phyloP scores from a whole-genome alignment of 2,329 filamentous ascomycete species.

The Cadophora sp. region DNA sequence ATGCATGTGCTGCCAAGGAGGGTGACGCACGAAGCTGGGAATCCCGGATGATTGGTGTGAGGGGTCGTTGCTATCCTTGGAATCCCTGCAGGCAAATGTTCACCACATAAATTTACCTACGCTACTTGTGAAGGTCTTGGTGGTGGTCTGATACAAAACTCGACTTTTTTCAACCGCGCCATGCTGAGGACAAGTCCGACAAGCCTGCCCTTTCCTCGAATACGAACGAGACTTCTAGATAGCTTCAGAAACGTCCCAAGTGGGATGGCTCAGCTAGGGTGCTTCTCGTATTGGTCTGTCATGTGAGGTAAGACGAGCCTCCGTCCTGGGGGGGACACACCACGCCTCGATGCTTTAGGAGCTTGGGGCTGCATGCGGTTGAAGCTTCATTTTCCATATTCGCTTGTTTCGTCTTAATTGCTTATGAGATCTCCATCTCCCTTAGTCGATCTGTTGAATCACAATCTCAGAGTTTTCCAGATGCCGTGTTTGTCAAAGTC shows the following conservation, averaged over 20 bases:
- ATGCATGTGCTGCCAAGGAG: constrained; percentile 2
- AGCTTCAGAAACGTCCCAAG: constrained; percentile 21
- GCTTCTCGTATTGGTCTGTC: constrained; percentile 14
- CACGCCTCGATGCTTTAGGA: background rate
- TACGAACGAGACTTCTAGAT: constrained; percentile 24
- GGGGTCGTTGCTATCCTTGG: background rate
- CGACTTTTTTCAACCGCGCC: constrained; percentile 4
- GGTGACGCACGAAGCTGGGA: constrained; percentile 16
- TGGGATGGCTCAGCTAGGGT: constrained; percentile 9
- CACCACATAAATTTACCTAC: too few relatives aligned
- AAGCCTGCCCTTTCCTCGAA: constrained; percentile 13
- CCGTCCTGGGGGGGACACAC: background rate
- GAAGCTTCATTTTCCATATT: background rate
- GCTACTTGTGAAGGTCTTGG: background rate
- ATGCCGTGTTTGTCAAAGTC: background rate
- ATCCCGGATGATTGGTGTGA: constrained; percentile 10
- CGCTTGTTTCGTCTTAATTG: background rate
- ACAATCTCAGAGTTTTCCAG: background rate
- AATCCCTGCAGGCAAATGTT: background rate
- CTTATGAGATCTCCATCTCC: too few relatives aligned
- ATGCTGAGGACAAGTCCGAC: background rate
- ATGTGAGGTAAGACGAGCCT: constrained; percentile 5
- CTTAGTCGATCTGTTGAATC: constrained; percentile 1
- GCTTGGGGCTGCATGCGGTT: constrained; percentile 11
- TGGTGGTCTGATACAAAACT: constrained; percentile 9